Percentiles rank a stretch among this genome's conserved stretches.
phyloP scores from a whole-genome alignment of 192 early-diverging fungal species.

The Haplosporangium gracile region DNA sequence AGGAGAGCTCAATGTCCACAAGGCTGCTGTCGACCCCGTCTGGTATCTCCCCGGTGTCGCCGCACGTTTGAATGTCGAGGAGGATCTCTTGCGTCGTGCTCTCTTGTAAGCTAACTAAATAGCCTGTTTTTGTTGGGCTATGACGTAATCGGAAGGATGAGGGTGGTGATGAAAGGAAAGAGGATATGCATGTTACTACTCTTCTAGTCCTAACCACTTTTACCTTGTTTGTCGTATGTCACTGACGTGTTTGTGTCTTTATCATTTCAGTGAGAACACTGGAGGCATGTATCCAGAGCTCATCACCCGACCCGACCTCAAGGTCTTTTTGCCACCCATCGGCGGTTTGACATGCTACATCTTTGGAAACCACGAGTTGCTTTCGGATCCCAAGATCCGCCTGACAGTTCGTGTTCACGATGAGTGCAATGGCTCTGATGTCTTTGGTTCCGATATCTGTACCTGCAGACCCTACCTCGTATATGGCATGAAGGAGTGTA shows the following conservation, averaged over 20 bases:
- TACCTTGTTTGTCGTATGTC: neutral
- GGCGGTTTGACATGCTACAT: slow-evolving; percentile 95
- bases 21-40: slow-evolving; percentile 95
- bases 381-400: slow-evolving; percentile 86
- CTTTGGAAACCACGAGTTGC: slow-evolving; percentile 86
- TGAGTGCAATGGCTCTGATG: slow-evolving; percentile 95
- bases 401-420: slow-evolving; percentile 93
- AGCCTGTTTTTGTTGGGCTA: neutral
- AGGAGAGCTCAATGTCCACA: slow-evolving; percentile 90
- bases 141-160: neutral
- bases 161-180: neutral
- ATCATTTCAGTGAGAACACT: slow-evolving; percentile 77
- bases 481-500: slow-evolving; percentile 92
- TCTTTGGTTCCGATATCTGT: slow-evolving; percentile 90
- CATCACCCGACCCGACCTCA: slow-evolving; percentile 91
- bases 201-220: neutral
- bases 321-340: slow-evolving; percentile 95
- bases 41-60: slow-evolving; percentile 97
- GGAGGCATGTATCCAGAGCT: slow-evolving; percentile 98
- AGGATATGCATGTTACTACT: neutral
- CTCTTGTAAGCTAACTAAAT: slow-evolving; percentile 72
- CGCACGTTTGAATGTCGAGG: slow-evolving; percentile 86
- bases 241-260: neutral
- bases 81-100: slow-evolving; percentile 84
- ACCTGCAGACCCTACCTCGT: slow-evolving; percentile 87